phyloP scores from a whole-genome alignment of 2,329 filamentous ascomycete species.

The Neofusicoccum ribis region DNA sequence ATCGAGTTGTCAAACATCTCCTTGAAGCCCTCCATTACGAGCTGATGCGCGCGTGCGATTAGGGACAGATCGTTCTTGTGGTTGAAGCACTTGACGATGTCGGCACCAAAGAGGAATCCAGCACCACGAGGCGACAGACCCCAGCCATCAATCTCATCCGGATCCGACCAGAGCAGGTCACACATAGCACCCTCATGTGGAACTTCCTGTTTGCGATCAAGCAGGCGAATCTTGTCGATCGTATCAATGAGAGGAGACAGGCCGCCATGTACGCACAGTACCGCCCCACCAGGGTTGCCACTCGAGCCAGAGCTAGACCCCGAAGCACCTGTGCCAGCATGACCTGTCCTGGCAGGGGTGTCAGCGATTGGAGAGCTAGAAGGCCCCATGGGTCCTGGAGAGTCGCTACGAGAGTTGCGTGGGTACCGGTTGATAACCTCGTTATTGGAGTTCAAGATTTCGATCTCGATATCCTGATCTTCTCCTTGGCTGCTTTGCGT shows the following conservation, averaged over 20 bases:
- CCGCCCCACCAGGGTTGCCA: slow-evolving; percentile 73
- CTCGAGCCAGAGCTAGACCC: slow-evolving; percentile 60
- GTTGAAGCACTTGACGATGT: slow-evolving; percentile 96
- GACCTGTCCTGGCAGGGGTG: slow-evolving; percentile 51
- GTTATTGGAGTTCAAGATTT: slow-evolving; percentile 84
- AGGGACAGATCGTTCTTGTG: slow-evolving; percentile 88
- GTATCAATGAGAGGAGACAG: slow-evolving; percentile 88
- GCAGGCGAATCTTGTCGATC: slow-evolving; percentile 90
- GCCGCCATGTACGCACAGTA: slow-evolving; percentile 94
- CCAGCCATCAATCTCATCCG: slow-evolving; percentile 97
- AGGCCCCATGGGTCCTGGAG: slow-evolving; percentile 21
- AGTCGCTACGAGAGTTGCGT: slow-evolving; percentile 35
- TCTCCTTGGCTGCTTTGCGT: slow-evolving; percentile 49
- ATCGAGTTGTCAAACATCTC: slow-evolving; percentile 98
- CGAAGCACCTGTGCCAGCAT: slow-evolving; percentile 78
- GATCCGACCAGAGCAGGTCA: slow-evolving; percentile 95
- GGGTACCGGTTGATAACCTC: slow-evolving; percentile 74
- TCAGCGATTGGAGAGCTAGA: slow-evolving; percentile 42
- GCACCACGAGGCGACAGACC: slow-evolving; percentile 90
- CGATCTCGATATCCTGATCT: slow-evolving; percentile 78
- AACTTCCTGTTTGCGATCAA: slow-evolving; percentile 97
- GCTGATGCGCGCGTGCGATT: slow-evolving; percentile 90
- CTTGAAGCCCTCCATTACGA: slow-evolving; percentile 99
- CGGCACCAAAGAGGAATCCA: slow-evolving; percentile 91
- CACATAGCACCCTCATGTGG: slow-evolving; percentile 99